These are phyloP conservation scores for Dionaea muscipula DNA, from an alignment of 179 eudicot species.

Conservation along the genomic window DNA sequence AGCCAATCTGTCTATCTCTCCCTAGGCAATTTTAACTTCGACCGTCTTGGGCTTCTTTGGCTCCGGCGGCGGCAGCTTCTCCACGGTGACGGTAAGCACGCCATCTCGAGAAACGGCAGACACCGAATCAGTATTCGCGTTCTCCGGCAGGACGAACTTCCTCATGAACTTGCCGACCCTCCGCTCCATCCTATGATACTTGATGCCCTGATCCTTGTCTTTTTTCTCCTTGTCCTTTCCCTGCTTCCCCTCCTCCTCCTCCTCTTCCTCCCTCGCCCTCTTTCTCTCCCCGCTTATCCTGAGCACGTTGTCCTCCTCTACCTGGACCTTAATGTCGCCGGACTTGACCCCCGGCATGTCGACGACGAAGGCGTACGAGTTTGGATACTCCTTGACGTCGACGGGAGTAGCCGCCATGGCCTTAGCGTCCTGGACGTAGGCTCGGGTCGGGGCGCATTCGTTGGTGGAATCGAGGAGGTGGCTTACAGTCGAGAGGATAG, in stretches of 20 bases:
- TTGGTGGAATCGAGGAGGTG: neutral
- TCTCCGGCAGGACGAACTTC: slow-evolving; percentile 27
- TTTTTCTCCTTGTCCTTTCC: too few species aligned
- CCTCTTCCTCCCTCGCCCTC: too few species aligned
- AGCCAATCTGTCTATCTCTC: too few species aligned
- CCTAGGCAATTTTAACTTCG: slow-evolving; percentile 18
- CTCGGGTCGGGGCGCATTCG: slow-evolving; percentile 1
- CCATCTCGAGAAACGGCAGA: slow-evolving; percentile 29
- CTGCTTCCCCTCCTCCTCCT: too few species aligned
- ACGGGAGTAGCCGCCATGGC: slow-evolving; percentile 4
- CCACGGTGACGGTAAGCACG: slow-evolving; percentile 25
- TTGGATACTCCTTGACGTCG: slow-evolving; percentile 1
- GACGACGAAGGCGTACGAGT: slow-evolving; percentile 17
- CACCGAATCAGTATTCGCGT: slow-evolving; percentile 17
- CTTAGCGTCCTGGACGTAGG: neutral
- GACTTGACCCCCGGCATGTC: slow-evolving; percentile 33
- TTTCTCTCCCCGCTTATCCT: slow-evolving; percentile 24
- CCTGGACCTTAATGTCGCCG: slow-evolving; percentile 27
- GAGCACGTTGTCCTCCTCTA: slow-evolving; percentile 29
- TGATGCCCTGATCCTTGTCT: slow-evolving; percentile 18
- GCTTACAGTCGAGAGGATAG: neutral
- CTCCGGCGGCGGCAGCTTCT: slow-evolving; percentile 29
- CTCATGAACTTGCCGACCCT: slow-evolving; percentile 31
- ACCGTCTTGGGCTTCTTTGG: slow-evolving; percentile 32
- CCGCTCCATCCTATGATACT: slow-evolving; percentile 34